Evolutionary conservation across 1,284 basidiomycete genomes (phyloP).

Genomic region (Ustilago sp.): DNA sequence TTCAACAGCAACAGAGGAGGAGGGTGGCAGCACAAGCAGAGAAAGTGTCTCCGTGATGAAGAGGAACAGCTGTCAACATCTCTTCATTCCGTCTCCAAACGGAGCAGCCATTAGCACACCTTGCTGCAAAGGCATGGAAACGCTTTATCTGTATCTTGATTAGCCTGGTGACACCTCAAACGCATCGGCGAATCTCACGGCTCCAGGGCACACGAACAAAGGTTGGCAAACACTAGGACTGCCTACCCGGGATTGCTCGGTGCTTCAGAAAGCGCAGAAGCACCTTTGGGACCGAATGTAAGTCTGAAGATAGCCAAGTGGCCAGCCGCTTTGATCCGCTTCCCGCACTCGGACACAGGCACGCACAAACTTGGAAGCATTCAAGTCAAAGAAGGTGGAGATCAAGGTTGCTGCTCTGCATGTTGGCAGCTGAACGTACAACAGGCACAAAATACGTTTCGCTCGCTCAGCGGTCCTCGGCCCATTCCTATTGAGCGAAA

Average conservation of each 20-base stretch:
- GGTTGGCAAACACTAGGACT: no score
- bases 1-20: background rate
- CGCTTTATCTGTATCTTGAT: background rate
- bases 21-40: background rate
- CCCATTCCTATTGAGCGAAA: constrained; percentile 59
- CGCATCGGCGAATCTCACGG: background rate
- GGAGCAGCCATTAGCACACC: constrained; percentile 4
- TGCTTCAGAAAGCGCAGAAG: no score
- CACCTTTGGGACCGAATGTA: no score
- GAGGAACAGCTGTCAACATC: constrained; percentile 26
- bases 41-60: background rate
- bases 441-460: background rate
- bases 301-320: no score
- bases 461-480: constrained; percentile 62
- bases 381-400: background rate
- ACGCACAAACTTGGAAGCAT: background rate
- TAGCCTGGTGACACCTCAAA: background rate
- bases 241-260: no score
- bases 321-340: no score
- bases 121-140: background rate
- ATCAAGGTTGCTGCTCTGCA: constrained; percentile 7
- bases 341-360: background rate
- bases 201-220: background rate
- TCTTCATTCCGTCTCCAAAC: constrained; percentile 18
- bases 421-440: constrained; percentile 7